Percentiles rank a stretch among this genome's conserved stretches.
Conservation (phyloP, 2,329 filamentous ascomycete species). For the Pezicula rhizophila region DNA sequence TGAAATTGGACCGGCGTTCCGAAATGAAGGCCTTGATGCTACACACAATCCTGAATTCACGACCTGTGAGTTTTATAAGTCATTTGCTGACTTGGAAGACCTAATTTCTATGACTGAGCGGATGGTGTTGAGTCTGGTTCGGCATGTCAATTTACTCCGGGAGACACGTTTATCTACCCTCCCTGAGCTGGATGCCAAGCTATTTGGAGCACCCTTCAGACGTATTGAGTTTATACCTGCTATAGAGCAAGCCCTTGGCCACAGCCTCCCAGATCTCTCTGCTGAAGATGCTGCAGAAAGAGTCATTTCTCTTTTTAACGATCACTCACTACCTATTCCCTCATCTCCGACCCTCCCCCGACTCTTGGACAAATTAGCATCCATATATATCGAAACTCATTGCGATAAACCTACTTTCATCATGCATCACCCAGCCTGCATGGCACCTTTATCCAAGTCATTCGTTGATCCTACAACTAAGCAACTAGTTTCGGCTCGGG, state of each 20-base stretch:
- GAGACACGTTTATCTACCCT: constrained; percentile 40
- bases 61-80: constrained; percentile 93
- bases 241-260: constrained; percentile 61
- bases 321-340: constrained; percentile 43
- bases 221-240: constrained; percentile 77
- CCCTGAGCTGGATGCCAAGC: constrained; percentile 39
- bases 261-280: constrained; percentile 32
- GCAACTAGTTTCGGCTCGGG: constrained; percentile 73
- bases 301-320: constrained; percentile 48
- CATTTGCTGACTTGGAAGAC: constrained; percentile 70
- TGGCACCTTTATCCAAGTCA: constrained; percentile 87
- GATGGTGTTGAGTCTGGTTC: constrained; percentile 56
- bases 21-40: constrained; percentile 85
- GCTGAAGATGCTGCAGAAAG: constrained; percentile 48
- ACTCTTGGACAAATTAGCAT: constrained; percentile 77
- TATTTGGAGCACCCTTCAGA: constrained; percentile 51
- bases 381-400: constrained; percentile 69
- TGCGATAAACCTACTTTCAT: constrained; percentile 76
- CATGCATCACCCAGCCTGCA: constrained; percentile 79
- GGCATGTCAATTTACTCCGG: constrained; percentile 42
- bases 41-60: constrained; percentile 98
- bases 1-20: constrained; percentile 86
- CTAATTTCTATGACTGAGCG: constrained; percentile 72
- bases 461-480: constrained; percentile 65
- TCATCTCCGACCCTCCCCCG: constrained; percentile 52